These are phyloP conservation scores for Lepidium sativum DNA, from an alignment of 345 rosid genomes.

Conservation along the genomic window DNA sequence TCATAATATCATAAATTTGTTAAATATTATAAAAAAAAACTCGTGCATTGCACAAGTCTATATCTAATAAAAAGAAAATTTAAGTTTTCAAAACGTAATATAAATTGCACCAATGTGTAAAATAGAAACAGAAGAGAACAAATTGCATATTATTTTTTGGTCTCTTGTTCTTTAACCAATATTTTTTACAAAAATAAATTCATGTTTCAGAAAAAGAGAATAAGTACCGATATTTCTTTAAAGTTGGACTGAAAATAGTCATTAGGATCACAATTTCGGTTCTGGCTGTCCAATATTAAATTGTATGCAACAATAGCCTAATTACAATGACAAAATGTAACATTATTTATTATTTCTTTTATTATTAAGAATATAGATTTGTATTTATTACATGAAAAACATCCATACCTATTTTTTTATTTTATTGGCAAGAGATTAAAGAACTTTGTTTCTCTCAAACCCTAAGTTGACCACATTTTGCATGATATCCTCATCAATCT, in stretches of 20 bases:
- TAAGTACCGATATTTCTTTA: slow-evolving; percentile 45
- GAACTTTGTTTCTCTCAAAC: slow-evolving; percentile 46
- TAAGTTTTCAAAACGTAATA: too few relatives aligned
- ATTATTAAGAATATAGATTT: background rate
- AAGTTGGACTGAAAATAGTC: slow-evolving; percentile 50
- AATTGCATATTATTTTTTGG: background rate
- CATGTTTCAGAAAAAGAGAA: background rate
- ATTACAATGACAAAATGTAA: slow-evolving; percentile 17
- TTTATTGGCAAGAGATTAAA: slow-evolving; percentile 58
- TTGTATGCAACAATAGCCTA: slow-evolving; percentile 87
- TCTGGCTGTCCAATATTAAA: slow-evolving; percentile 54
- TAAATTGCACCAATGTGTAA: too few relatives aligned
- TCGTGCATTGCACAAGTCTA: too few relatives aligned
- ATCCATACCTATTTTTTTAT: slow-evolving; percentile 55
- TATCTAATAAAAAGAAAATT: too few relatives aligned
- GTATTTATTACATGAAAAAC: background rate
- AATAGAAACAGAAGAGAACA: too few relatives aligned
- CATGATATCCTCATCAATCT: slow-evolving; percentile 78
- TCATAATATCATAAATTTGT: too few relatives aligned
- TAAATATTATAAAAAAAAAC: too few relatives aligned
- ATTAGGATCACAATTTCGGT: slow-evolving; percentile 31
- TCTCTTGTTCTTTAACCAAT: background rate
- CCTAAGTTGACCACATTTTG: slow-evolving; percentile 58
- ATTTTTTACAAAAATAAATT: background rate
- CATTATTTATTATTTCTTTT: background rate